Evolutionary conservation across 1,284 basidiomycete species (phyloP), one percentile per base, ranked within the genome.

Genomic region (Farysia itapuensis): DNA sequence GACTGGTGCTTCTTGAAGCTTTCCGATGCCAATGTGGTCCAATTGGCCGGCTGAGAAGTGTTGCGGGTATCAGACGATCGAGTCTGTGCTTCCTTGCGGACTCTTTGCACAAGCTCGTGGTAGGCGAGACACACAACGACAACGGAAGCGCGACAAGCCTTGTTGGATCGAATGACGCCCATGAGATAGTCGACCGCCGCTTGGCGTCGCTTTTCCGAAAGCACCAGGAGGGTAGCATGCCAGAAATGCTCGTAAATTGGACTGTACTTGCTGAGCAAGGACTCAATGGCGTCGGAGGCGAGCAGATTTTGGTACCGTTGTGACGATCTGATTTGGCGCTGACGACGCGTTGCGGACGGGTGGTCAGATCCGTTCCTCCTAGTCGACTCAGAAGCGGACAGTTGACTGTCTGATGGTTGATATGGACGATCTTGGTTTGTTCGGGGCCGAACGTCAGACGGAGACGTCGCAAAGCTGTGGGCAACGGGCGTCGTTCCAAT

Each of bases 111-210:
- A 4, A 67, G 44, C 37, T 67, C 64, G 30, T 57, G 53, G 24
- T 67, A 67, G 4, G 64, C 61, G 2, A 67, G 48, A 35, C 64
- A 67, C 22, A 57, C 51, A 8, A 64, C 54, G 3, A 67, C 56
- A 5, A 60, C 53, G 5, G 64, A 67, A 20, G 64, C 64, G 21
- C 51, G 57, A 40, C 64, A 53, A 4, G 49, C 48, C 24, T 53
- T 52, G 46, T 42, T 44, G 28, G 56, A 56, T 9, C 47, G 41
- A 14, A 63, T 45, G 25, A 57, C 36, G 21, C 33, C 30, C 64
- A 67, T 67, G 13, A 67, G 48, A 31, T 50, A 44, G 35, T 67
- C 64, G 23, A 64, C 46, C 4, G 54, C 51, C 0, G 45, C 46
- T 18, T 57, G 49, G 11, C 54, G 49, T 15, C 57, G 52, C 38